Percentiles rank a stretch among this genome's conserved stretches.
Evolutionary conservation across 2,329 filamentous ascomycete genomes (phyloP).

Genomic region (Paramyrothecium sp.): DNA sequence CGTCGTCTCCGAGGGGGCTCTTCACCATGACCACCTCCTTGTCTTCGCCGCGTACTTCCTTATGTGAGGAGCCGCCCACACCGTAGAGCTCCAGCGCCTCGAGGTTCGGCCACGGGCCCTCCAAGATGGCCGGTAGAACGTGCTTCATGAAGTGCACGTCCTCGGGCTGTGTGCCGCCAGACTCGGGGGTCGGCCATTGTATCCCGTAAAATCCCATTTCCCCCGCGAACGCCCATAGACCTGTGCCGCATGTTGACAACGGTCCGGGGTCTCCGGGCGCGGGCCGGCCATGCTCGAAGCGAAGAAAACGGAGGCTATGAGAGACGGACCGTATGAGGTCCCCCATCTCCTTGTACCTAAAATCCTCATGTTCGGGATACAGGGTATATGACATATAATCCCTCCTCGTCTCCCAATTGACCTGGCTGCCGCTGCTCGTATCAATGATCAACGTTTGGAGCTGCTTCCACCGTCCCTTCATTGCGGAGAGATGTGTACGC

Average conservation of each 20-base stretch:
- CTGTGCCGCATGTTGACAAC: not conserved
- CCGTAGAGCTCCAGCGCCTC: not conserved
- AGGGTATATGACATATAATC: not conserved
- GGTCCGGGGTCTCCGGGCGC: not conserved
- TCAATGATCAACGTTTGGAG: not conserved
- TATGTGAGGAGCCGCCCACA: not conserved
- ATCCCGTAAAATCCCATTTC: not conserved
- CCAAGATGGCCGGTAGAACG: not conserved
- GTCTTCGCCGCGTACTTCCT: not conserved
- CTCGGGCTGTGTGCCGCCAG: not conserved
- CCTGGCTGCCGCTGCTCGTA: not conserved
- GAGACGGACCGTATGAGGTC: not conserved
- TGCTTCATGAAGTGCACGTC: not conserved
- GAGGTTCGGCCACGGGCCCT: not conserved
- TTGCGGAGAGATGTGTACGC: not conserved
- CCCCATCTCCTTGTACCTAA: not conserved
- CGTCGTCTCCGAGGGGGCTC: not conserved
- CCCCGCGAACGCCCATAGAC: not conserved
- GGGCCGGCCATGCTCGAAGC: not conserved
- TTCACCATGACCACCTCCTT: not conserved
- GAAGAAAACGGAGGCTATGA: not conserved
- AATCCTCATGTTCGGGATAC: not conserved
- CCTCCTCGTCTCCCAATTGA: not conserved
- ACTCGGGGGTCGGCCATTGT: too few species aligned
- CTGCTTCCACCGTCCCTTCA: not conserved